These are phyloP conservation scores for Fraxinus platypoda DNA, from an alignment of 305 asterid genomes.

Conservation along the genomic window DNA sequence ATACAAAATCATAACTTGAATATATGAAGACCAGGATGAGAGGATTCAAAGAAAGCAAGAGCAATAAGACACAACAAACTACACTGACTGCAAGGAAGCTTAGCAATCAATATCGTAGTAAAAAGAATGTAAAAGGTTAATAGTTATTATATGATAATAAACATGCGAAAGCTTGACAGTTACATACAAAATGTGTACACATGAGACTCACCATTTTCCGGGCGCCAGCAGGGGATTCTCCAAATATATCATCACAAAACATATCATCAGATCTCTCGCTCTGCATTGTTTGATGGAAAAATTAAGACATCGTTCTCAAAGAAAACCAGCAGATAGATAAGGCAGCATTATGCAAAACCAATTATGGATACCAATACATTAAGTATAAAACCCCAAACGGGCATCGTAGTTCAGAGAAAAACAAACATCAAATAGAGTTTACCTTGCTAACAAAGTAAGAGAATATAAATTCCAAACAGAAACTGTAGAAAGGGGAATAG, in stretches of 20 bases:
- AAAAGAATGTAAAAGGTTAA: not conserved
- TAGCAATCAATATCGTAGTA: not conserved
- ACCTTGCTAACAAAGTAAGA: not conserved
- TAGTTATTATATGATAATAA: not conserved
- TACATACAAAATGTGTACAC: not conserved
- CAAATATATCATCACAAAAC: slow-evolving; percentile 97
- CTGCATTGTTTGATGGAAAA: slow-evolving; percentile 50
- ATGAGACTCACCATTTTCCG: slow-evolving; percentile 63
- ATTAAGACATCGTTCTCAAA: slow-evolving; percentile 16
- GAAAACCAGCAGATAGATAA: slow-evolving; percentile 8
- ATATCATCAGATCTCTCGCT: slow-evolving; percentile 81
- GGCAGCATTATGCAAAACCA: not conserved
- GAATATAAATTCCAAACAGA: not conserved
- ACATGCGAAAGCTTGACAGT: not conserved
- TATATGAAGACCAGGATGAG: not conserved
- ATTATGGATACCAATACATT: not conserved
- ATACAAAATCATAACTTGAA: not conserved
- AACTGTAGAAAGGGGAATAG: not conserved
- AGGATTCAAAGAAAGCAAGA: not conserved
- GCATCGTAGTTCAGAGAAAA: not conserved
- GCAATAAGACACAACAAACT: not conserved
- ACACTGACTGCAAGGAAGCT: not conserved
- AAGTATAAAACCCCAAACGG: not conserved
- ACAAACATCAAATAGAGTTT: not conserved
- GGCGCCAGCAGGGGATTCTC: slow-evolving; percentile 90